Base-by-base conservation (phyloP, 805 yeast genomes). In the Candida nanaspora region DNA sequence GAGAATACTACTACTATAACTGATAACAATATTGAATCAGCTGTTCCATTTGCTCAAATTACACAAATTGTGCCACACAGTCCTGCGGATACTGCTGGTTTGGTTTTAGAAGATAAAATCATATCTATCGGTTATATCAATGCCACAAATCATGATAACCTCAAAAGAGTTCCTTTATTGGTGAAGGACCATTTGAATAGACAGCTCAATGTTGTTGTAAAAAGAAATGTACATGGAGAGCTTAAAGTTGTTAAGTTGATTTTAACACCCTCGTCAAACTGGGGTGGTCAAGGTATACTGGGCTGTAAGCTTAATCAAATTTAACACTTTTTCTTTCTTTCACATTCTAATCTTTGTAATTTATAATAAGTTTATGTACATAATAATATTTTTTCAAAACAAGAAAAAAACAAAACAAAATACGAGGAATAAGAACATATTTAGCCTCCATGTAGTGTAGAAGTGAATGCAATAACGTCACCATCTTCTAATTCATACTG, bases 371-470 rank as follows among this genome's bases (percentile, higher is more conserved):
- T n/a, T n/a, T n/a, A n/a, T n/a, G n/a, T n/a, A n/a, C n/a, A n/a
- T n/a, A n/a, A n/a, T n/a, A n/a, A n/a, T n/a, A n/a, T n/a, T n/a
- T n/a, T n/a, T n/a, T n/a, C n/a, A n/a, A n/a, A n/a, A n/a, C n/a
- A n/a, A n/a, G n/a, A 13, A 31, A 18, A 16, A 11, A 30, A 15
- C 7, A 30, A 30, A 16, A 23, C 21, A 34, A 13, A 23, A 2
- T 15, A 4, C 4, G 10, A 19, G 18, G 5, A 3, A 8, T 13
- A 22, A 32, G 14, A 14, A 32, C 13, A 35, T 20, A 28, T 11
- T 54, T 56, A 91, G 36, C 98, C 98, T 4, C 98, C 98, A 52
- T 91, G 98, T 45, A 91, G 66, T 3, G 98, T 93, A 33, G 95
- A 84, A 2, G 97, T 91, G 54, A 91, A 91, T 3, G 94, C 78